Evolutionary conservation across 257 asterid genomes (phyloP).

Genomic region (Solanum paucissectum): DNA sequence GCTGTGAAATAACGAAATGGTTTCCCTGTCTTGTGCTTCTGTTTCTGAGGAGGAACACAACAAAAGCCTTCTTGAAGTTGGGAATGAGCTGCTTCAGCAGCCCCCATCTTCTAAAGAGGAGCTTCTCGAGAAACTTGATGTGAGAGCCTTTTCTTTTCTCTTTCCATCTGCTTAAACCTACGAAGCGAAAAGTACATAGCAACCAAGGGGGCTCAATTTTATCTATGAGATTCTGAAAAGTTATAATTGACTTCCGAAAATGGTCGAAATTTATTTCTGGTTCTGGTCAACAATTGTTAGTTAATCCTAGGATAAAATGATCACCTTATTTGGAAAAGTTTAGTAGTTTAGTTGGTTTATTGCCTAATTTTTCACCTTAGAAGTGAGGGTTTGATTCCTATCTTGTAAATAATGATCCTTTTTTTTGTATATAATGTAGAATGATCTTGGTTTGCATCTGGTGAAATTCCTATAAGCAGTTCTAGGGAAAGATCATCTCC

Average conservation of each 20-base stretch:
- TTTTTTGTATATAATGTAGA: neutral
- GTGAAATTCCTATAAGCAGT: neutral
- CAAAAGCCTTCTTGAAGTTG: constrained; percentile 2
- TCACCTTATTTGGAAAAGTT: neutral
- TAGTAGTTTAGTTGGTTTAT: neutral
- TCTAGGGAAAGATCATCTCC: neutral
- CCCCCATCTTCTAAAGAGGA: neutral
- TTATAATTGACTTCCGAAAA: neutral
- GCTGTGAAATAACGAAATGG: neutral
- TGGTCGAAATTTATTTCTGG: neutral
- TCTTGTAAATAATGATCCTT: neutral
- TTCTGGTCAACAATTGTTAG: neutral
- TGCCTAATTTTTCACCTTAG: neutral
- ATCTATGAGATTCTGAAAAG: neutral
- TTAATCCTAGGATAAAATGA: neutral
- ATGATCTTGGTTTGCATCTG: neutral
- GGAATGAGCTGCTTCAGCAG: neutral
- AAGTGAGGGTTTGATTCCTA: neutral
- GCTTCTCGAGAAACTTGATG: constrained; percentile 11
- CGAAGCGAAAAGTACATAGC: neutral
- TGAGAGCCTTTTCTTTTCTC: neutral
- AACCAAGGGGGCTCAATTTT: neutral
- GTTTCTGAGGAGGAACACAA: neutral
- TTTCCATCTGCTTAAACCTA: neutral
- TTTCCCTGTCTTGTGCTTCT: neutral